These are phyloP conservation scores for Aspergillus ruber DNA, from an alignment of 2,329 filamentous ascomycete species.

Conservation along the genomic window DNA sequence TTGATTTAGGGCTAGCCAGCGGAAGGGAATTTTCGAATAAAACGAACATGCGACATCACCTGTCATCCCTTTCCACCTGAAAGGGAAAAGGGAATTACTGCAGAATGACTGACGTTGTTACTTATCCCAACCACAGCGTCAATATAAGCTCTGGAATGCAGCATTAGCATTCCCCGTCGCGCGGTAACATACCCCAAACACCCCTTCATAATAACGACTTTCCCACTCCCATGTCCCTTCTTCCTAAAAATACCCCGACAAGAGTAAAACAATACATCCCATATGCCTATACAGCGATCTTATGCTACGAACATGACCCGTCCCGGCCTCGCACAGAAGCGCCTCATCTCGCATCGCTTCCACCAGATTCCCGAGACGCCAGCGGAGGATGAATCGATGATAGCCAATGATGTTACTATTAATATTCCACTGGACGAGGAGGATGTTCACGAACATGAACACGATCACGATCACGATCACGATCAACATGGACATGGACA, in stretches of 20 bases:
- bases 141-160: too few relatives aligned
- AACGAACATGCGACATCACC: too few relatives aligned
- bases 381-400: conserved; percentile 33
- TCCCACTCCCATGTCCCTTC: background rate
- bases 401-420: conserved; percentile 50
- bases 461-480: background rate
- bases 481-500: background rate
- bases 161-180: too few relatives aligned
- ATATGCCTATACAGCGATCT: background rate
- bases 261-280: background rate
- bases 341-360: conserved; percentile 42
- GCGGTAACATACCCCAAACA: too few relatives aligned
- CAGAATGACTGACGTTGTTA: too few relatives aligned
- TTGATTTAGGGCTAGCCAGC: background rate
- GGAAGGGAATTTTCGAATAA: too few relatives aligned
- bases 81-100: too few relatives aligned
- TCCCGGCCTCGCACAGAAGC: conserved; percentile 32
- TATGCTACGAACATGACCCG: conserved; percentile 6
- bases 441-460: background rate
- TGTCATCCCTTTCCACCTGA: too few relatives aligned
- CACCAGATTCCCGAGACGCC: conserved; percentile 31
- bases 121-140: too few relatives aligned
- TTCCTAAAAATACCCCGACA: background rate
- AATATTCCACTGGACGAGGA: conserved; percentile 51
- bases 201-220: too few relatives aligned